A percentile compares a stretch with the other conserved stretches of the same genome.
Evolutionary conservation across 805 yeast genomes (phyloP).

Genomic region (Kazachstania africana): DNA sequence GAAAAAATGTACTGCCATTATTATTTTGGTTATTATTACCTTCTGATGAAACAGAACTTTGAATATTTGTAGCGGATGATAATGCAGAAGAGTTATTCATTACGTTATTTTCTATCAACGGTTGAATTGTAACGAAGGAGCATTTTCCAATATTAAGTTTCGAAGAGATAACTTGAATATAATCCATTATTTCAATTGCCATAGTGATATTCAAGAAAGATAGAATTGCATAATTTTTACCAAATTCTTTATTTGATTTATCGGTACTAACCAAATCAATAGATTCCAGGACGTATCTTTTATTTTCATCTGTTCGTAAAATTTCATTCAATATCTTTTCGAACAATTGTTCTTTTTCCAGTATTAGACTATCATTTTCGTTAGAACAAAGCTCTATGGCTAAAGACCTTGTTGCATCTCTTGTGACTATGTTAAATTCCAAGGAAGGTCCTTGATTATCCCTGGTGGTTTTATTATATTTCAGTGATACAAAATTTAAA

Average conservation of each 20-base stretch:
- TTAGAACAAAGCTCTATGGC: slow-evolving; percentile 11
- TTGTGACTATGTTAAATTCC: slow-evolving; percentile 11
- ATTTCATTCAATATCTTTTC: slow-evolving; percentile 7
- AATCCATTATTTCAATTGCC: slow-evolving; percentile 19
- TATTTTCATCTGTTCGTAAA: slow-evolving; percentile 2
- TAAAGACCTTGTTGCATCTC: slow-evolving; percentile 22
- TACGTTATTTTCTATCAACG: neutral
- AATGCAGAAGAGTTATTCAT: neutral
- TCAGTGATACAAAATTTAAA: slow-evolving; percentile 26
- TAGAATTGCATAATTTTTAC: slow-evolving; percentile 13
- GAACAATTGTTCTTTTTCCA: slow-evolving; percentile 6
- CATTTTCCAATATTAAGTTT: slow-evolving; percentile 6
- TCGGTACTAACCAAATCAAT: slow-evolving; percentile 12
- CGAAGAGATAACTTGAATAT: slow-evolving; percentile 5
- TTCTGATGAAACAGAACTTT: too few relatives aligned
- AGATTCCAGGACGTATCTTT: slow-evolving; percentile 20
- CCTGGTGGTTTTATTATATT: slow-evolving; percentile 31
- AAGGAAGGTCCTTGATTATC: slow-evolving; percentile 5
- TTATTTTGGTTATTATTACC: too few relatives aligned
- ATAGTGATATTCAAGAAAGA: slow-evolving; percentile 19
- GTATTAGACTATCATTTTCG: slow-evolving; percentile 4
- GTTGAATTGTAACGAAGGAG: slow-evolving; percentile 6
- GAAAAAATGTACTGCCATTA: neutral
- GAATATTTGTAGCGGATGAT: neutral
- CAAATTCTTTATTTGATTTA: slow-evolving; percentile 8